A percentile compares a stretch with the other conserved stretches of the same genome.
These are phyloP conservation scores for Lumnitzera littorea DNA, from an alignment of 345 rosid species.

Conservation along the genomic window DNA sequence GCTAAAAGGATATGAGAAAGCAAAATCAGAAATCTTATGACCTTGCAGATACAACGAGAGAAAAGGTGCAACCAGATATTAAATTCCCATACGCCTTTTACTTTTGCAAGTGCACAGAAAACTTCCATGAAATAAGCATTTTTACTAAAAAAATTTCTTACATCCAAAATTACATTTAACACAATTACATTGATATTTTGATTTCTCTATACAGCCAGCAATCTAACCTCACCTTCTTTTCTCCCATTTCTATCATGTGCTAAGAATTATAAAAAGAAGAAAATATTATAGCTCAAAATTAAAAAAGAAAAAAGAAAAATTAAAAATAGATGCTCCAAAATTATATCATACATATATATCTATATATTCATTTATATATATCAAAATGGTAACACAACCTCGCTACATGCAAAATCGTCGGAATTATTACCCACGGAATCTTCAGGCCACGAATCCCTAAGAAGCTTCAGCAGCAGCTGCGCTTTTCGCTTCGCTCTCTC, in stretches of 20 bases:
- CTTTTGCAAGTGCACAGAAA: background rate
- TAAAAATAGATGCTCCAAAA: conserved; percentile 2
- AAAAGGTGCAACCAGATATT: no score
- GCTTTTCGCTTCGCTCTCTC: conserved; percentile 96
- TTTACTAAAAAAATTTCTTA: conserved; percentile 21
- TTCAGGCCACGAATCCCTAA: conserved; percentile 82
- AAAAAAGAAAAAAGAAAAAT: background rate
- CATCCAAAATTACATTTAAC: conserved; percentile 35
- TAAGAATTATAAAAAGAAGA: conserved; percentile 7
- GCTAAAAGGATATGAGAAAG: no score
- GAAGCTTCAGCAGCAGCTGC: conserved; percentile 73
- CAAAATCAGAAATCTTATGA: no score
- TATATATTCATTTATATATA: conserved; percentile 8
- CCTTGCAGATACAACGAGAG: no score
- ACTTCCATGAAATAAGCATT: conserved; percentile 8
- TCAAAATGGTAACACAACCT: conserved; percentile 48
- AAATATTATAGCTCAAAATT: background rate
- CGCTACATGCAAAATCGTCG: conserved; percentile 62
- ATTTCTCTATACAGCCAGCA: conserved; percentile 15
- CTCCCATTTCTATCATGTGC: conserved; percentile 1
- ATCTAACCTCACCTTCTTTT: background rate
- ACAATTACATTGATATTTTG: conserved; percentile 24
- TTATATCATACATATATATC: background rate
- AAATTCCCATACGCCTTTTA: no score
- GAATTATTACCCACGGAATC: conserved; percentile 45